A percentile compares a stretch with the other conserved stretches of the same genome.
phyloP scores from a whole-genome alignment of 78 protist species.

The Chrysochromulina tobinii region DNA sequence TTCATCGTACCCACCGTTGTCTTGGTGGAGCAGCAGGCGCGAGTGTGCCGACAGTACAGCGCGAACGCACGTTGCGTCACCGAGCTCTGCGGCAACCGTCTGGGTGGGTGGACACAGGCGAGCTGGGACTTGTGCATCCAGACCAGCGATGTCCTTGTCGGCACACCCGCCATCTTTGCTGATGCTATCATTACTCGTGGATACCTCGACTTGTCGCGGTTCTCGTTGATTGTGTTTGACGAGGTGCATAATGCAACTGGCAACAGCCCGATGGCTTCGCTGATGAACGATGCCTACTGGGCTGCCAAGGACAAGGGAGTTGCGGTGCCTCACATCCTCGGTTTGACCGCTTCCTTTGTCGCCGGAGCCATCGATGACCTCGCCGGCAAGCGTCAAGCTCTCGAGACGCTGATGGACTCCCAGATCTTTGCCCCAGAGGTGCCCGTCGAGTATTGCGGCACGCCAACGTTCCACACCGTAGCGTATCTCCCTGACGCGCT shows the following conservation, averaged over 20 bases:
- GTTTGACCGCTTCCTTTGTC: not conserved
- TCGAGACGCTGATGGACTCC: not conserved
- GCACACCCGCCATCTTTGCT: not conserved
- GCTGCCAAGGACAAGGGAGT: not conserved
- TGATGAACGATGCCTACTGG: not conserved
- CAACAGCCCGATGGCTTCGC: not conserved
- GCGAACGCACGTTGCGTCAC: not conserved
- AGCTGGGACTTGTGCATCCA: not conserved
- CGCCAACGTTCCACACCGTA: no score
- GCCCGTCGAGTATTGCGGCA: not conserved
- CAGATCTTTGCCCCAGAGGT: not conserved
- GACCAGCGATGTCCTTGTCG: not conserved
- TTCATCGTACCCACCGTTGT: conserved; percentile 22
- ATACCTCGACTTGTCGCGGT: not conserved
- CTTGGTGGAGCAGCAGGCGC: conserved; percentile 13
- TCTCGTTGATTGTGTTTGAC: not conserved
- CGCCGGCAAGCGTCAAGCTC: not conserved
- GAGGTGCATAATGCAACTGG: not conserved
- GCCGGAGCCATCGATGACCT: not conserved
- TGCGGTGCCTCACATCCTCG: not conserved
- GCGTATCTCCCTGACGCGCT: not conserved
- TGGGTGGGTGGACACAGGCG: not conserved
- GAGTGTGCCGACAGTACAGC: not conserved
- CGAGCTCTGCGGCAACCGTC: not conserved
- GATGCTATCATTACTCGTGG: not conserved